Percentiles rank a stretch among this genome's conserved stretches.
phyloP scores from a whole-genome alignment of 2,329 filamentous ascomycete genomes.

The Hypoxylon sp. region DNA sequence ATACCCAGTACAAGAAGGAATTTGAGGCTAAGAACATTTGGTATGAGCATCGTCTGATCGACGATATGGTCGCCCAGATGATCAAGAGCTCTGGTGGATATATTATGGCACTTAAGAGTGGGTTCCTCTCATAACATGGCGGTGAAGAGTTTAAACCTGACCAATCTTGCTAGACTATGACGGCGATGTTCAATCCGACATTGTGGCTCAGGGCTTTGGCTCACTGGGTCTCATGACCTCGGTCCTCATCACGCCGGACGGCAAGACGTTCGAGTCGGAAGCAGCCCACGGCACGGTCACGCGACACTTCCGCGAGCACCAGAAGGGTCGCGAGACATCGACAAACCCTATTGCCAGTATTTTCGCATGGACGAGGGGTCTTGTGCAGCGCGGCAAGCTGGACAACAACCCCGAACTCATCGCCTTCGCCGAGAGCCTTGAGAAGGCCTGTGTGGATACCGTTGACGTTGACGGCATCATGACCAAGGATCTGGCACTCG shows the following conservation, averaged over 20 bases:
- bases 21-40: slow-evolving; percentile 95
- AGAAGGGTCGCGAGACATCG: slow-evolving; percentile 96
- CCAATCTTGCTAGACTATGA: slow-evolving; percentile 83
- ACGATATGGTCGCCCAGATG: slow-evolving; percentile 99
- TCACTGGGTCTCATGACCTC: slow-evolving; percentile 99
- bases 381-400: slow-evolving; percentile 92
- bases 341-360: slow-evolving; percentile 99
- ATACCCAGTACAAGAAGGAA: slow-evolving; percentile 85
- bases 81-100: slow-evolving; percentile 98
- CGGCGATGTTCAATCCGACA: slow-evolving; percentile 98
- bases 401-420: slow-evolving; percentile 94
- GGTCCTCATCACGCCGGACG: slow-evolving; percentile 95
- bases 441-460: slow-evolving; percentile 93
- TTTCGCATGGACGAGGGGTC: slow-evolving; percentile 97
- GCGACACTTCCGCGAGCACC: slow-evolving; percentile 98
- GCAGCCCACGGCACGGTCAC: slow-evolving; percentile 98
- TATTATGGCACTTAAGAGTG: slow-evolving; percentile 98
- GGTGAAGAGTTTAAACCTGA: slow-evolving; percentile 18
- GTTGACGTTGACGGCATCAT: slow-evolving; percentile 96
- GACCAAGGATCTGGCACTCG: slow-evolving; percentile 99
- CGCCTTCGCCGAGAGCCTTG: slow-evolving; percentile 90
- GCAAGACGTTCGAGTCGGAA: slow-evolving; percentile 97
- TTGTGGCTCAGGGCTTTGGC: slow-evolving; percentile 97
- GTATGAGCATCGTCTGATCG: slow-evolving; percentile 99
- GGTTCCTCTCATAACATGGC: slow-evolving; percentile 55